Evolutionary conservation across 1,284 basidiomycete species (phyloP).

Genomic region (Pyrrhoderma noxium): DNA sequence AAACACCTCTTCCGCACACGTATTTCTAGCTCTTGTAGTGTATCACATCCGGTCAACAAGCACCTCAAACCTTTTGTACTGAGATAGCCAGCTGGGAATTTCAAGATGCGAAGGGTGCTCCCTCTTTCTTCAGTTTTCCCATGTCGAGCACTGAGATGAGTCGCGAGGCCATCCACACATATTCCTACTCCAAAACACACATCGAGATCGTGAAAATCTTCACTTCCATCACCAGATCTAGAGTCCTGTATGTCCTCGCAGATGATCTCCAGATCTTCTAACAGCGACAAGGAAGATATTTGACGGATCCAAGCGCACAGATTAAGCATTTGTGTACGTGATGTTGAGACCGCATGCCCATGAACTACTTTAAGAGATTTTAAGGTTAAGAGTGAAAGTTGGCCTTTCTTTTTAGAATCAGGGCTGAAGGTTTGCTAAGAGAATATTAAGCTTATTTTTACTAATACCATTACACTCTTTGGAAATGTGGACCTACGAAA

Average conservation of each 20-base stretch:
- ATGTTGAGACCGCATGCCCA: constrained; percentile 1
- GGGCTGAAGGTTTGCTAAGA: too few species aligned
- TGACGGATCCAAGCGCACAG: constrained; percentile 11
- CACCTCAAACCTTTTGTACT: neutral
- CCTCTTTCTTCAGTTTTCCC: too few species aligned
- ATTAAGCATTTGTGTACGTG: constrained; percentile 1
- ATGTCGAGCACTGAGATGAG: constrained; percentile 6
- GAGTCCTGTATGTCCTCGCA: neutral
- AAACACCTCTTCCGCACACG: neutral
- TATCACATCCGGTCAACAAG: neutral
- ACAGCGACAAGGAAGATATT: neutral
- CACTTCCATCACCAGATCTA: too few species aligned
- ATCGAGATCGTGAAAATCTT: neutral
- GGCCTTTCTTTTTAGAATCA: too few species aligned
- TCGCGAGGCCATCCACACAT: constrained; percentile 6
- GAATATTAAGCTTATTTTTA: neutral
- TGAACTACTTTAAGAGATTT: constrained; percentile 1
- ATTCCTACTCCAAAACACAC: constrained; percentile 4
- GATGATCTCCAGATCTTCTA: constrained; percentile 5
- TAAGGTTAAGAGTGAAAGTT: neutral
- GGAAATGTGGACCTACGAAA: constrained; percentile 2
- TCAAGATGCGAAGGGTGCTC: neutral
- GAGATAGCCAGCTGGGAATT: neutral
- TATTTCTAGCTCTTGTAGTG: constrained; percentile 3
- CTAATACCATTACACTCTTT: neutral